A percentile compares a stretch with the other conserved stretches of the same genome.
phyloP scores from a whole-genome alignment of 2,329 filamentous ascomycete genomes.

The Saccharata proteae region DNA sequence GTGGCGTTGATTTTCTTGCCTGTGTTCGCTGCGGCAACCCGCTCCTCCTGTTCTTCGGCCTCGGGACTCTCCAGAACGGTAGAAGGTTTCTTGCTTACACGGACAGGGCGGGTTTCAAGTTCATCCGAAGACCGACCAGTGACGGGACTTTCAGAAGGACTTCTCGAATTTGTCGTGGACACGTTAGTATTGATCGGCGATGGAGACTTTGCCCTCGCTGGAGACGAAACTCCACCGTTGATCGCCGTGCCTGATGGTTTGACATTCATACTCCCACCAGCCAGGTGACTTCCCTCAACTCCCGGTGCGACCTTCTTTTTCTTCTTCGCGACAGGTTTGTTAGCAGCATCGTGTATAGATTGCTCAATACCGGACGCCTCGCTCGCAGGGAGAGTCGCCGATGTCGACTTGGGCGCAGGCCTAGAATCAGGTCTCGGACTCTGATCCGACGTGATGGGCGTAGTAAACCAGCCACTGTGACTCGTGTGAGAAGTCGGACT shows the following conservation, averaged over 20 bases:
- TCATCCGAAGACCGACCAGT: neutral
- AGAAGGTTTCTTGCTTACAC: constrained; percentile 23
- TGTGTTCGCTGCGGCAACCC: constrained; percentile 15
- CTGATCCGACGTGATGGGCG: constrained; percentile 18
- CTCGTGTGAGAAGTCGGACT: constrained; percentile 10
- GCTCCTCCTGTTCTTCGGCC: constrained; percentile 26
- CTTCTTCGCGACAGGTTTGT: constrained; percentile 29
- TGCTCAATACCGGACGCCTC: constrained; percentile 18
- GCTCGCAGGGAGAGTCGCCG: too few species aligned
- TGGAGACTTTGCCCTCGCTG: neutral
- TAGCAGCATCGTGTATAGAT: constrained; percentile 22
- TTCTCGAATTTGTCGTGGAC: neutral
- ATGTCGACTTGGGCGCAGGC: constrained; percentile 17
- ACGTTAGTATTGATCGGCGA: neutral
- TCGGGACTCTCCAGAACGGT: constrained; percentile 36
- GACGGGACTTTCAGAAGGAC: constrained; percentile 5
- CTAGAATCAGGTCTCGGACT: constrained; percentile 15
- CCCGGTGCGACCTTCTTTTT: constrained; percentile 24
- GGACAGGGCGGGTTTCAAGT: constrained; percentile 3
- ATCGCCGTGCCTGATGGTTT: constrained; percentile 39
- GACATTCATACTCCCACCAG: constrained; percentile 40
- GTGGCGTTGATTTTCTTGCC: constrained; percentile 12
- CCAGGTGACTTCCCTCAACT: constrained; percentile 28
- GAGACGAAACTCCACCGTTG: neutral
- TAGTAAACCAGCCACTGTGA: constrained; percentile 26